Evolutionary conservation across 2,329 filamentous ascomycete species (phyloP).

Genomic region (Colletotrichum karsti): DNA sequence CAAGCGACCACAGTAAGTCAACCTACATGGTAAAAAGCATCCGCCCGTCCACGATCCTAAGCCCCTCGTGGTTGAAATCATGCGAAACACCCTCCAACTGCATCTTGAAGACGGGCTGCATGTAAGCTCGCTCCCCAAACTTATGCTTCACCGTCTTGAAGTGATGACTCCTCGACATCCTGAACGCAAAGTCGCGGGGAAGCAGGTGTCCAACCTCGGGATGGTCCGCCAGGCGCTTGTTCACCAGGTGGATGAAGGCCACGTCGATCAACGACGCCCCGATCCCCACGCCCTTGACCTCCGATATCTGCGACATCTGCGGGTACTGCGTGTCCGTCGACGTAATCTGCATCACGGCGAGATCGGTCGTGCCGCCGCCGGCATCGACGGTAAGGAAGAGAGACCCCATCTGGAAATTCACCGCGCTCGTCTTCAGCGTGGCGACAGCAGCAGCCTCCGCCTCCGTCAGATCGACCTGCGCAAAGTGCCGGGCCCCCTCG

Average conservation of each 20-base stretch:
- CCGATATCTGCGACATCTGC: conserved; percentile 43
- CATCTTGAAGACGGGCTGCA: conserved; percentile 49
- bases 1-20: too few species aligned
- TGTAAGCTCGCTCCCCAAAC: conserved; percentile 54
- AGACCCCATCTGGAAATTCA: conserved; percentile 45
- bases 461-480: conserved; percentile 54
- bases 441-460: conserved; percentile 57
- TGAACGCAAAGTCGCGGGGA: conserved; percentile 44
- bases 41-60: conserved; percentile 48
- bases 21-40: conserved; percentile 49
- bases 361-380: conserved; percentile 55
- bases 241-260: conserved; percentile 48
- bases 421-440: conserved; percentile 50
- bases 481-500: conserved; percentile 46
- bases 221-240: conserved; percentile 42
- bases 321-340: conserved; percentile 37
- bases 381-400: conserved; percentile 55
- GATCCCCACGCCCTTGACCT: conserved; percentile 54
- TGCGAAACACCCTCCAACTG: conserved; percentile 52
- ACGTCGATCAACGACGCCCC: conserved; percentile 55
- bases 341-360: conserved; percentile 52
- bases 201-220: conserved; percentile 44
- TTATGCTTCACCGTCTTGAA: conserved; percentile 49
- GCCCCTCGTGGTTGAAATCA: conserved; percentile 45
- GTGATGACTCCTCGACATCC: conserved; percentile 46